phyloP scores from a whole-genome alignment of 2,329 filamentous ascomycete genomes.

The Sporothrix phasma region DNA sequence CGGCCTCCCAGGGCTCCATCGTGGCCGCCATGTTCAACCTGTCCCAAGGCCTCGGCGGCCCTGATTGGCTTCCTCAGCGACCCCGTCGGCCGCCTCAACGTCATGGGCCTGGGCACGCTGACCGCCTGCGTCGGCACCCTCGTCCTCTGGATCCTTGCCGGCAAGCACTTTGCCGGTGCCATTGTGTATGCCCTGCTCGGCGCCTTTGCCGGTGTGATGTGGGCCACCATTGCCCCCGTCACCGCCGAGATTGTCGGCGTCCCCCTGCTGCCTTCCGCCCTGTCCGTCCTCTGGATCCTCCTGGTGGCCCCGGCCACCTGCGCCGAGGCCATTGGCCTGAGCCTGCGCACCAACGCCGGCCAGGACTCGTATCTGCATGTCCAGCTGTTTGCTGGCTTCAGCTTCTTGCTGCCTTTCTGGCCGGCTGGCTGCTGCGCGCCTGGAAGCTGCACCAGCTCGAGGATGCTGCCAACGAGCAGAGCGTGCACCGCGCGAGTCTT shows the following conservation, averaged over 20 bases:
- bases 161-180: conserved; percentile 51
- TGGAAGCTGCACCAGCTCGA: conserved; percentile 35
- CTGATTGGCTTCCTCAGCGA: conserved; percentile 66
- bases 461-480: conserved; percentile 12
- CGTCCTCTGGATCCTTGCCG: conserved; percentile 63
- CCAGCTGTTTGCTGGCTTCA: conserved; percentile 50
- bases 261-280: conserved; percentile 52
- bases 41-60: conserved; percentile 57
- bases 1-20: conserved; percentile 56
- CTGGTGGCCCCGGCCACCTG: conserved; percentile 63
- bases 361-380: conserved; percentile 40
- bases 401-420: conserved; percentile 49
- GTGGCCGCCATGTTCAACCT: conserved; percentile 65
- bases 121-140: conserved; percentile 55
- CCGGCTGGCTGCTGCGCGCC: conserved; percentile 33
- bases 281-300: conserved; percentile 63
- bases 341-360: conserved; percentile 35
- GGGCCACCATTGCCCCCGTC: conserved; percentile 59
- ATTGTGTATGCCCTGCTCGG: conserved; percentile 64
- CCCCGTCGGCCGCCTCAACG: conserved; percentile 59
- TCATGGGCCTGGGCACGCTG: conserved; percentile 56
- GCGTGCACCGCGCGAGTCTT: not conserved
- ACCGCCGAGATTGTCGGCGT: conserved; percentile 66
- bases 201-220: conserved; percentile 60
- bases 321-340: conserved; percentile 53